Evolutionary conservation across 495 filamentous ascomycete species (phyloP).

Genomic region (Penicillium bovifimosum): DNA sequence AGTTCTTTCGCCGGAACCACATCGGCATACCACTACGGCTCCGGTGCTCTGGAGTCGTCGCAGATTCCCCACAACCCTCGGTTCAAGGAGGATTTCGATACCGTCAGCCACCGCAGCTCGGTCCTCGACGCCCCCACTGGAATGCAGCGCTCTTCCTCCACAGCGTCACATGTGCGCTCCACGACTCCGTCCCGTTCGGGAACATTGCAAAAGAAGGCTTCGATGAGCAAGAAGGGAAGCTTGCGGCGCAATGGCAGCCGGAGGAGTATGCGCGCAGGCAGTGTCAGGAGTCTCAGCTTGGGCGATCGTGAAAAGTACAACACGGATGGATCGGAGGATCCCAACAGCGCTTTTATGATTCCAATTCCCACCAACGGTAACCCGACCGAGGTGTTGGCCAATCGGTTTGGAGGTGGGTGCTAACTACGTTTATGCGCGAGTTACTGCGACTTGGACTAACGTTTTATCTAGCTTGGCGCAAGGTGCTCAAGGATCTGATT

Average conservation of each 20-base stretch:
- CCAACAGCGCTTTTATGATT: conserved; percentile 78
- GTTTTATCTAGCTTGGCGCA: conserved; percentile 70
- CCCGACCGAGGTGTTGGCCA: conserved; percentile 85
- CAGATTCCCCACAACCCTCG: conserved; percentile 42
- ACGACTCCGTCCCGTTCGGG: conserved; percentile 61
- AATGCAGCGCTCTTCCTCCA: conserved; percentile 47
- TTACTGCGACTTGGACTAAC: conserved; percentile 13
- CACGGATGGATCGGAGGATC: conserved; percentile 57
- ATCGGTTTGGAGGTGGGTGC: conserved; percentile 78
- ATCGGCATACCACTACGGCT: conserved; percentile 36
- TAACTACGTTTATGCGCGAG: neutral
- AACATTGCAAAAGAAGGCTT: conserved; percentile 82
- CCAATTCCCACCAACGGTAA: conserved; percentile 82
- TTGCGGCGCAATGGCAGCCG: conserved; percentile 75
- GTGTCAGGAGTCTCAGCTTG: conserved; percentile 67
- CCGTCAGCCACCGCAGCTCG: conserved; percentile 59
- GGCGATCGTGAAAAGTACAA: conserved; percentile 53
- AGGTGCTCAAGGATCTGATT: conserved; percentile 91
- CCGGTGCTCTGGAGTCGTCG: conserved; percentile 38
- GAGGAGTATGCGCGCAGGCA: conserved; percentile 70
- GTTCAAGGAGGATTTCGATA: conserved; percentile 71
- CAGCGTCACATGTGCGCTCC: conserved; percentile 46
- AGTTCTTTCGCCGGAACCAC: conserved; percentile 35
- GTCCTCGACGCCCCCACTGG: conserved; percentile 42
- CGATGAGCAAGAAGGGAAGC: conserved; percentile 65